phyloP scores from a whole-genome alignment of 139 green algal genomes.

The Chlorella sp. region DNA sequence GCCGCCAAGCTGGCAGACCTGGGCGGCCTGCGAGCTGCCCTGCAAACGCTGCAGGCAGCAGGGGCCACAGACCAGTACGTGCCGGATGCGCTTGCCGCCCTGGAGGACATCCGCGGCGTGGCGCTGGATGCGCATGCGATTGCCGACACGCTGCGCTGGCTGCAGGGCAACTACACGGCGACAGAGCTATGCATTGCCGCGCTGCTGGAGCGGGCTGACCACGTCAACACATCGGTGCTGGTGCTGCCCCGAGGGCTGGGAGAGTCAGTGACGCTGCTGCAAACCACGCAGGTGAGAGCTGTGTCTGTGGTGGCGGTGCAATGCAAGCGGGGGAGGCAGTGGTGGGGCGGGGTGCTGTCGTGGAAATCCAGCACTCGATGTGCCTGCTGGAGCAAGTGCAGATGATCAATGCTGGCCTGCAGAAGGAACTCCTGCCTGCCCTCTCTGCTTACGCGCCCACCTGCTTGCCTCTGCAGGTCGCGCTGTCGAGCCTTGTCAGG shows the following conservation, averaged over 20 bases:
- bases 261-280: not conserved
- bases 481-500: not conserved
- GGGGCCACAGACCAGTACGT: conserved; percentile 1
- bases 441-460: not conserved
- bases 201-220: conserved; percentile 3
- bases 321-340: not conserved
- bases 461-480: not conserved
- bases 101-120: not conserved
- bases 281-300: not conserved
- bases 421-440: not conserved
- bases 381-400: not conserved
- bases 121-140: not conserved
- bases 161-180: conserved; percentile 26
- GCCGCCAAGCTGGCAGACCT: not conserved
- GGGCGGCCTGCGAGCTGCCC: not conserved
- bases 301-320: too few species aligned
- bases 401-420: not conserved
- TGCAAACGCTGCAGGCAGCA: not conserved
- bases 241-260: conserved; percentile 9
- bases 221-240: conserved; percentile 34
- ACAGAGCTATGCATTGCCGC: conserved; percentile 13
- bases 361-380: not conserved
- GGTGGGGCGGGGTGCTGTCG: not conserved
- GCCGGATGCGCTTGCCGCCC: not conserved
- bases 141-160: not conserved